A percentile compares a stretch with the other conserved stretches of the same genome.
Conservation (phyloP, 257 asterid species). For the Nicotiana undulata region DNA sequence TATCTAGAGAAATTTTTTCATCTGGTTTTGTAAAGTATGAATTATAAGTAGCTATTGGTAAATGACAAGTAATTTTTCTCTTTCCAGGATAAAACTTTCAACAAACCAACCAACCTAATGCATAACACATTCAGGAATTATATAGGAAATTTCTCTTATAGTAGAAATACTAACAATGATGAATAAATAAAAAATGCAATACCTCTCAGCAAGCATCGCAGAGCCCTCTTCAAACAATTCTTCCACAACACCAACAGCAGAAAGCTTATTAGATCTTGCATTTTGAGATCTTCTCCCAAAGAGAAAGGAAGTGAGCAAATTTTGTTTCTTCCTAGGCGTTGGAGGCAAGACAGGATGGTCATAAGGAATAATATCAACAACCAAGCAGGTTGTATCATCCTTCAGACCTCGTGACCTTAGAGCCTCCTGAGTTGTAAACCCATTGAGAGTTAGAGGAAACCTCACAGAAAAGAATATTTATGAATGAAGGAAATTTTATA, state of each 20-base stretch:
- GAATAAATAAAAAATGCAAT: background rate
- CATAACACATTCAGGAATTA: background rate
- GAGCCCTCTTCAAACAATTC: conserved; percentile 99
- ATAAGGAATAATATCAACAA: conserved; percentile 96
- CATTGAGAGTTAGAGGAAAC: conserved; percentile 9
- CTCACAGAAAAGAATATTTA: background rate
- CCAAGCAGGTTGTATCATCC: conserved; percentile 99
- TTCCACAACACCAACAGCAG: conserved; percentile 92
- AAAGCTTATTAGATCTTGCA: conserved; percentile 61
- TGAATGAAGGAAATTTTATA: background rate
- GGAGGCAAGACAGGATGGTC: conserved; percentile 72
- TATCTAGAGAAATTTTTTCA: background rate
- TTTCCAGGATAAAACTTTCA: background rate
- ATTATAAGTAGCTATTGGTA: background rate
- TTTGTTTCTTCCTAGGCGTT: conserved; percentile 66
- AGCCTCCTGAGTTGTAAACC: conserved; percentile 64
- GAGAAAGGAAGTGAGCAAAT: conserved; percentile 54
- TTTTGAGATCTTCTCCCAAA: conserved; percentile 51
- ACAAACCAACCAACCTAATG: background rate
- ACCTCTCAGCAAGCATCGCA: conserved; percentile 99
- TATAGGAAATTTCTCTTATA: background rate
- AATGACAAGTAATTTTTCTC: background rate
- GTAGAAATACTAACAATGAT: background rate
- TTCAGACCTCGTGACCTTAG: conserved; percentile 94
- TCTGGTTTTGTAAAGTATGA: background rate